Conservation (phyloP, 352 stramenopile genomes). For the Globisporangium polare region DNA sequence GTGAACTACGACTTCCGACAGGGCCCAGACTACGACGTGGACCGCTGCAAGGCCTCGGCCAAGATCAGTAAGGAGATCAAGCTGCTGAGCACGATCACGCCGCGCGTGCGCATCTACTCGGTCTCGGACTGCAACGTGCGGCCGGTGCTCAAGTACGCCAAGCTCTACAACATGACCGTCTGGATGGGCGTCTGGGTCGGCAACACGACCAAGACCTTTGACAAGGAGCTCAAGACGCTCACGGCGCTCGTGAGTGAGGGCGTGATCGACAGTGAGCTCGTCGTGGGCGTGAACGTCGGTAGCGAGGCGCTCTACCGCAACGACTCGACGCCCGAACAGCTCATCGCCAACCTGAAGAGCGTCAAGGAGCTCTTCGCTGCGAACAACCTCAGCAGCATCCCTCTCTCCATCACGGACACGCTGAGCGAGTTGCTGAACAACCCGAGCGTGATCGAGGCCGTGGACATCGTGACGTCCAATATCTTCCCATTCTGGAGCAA, state of each 20-base stretch:
- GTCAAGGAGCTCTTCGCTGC: conserved; percentile 42
- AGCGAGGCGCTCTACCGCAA: conserved; percentile 64
- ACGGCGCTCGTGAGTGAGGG: conserved; percentile 28
- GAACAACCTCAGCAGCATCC: conserved; percentile 27
- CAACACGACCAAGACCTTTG: conserved; percentile 29
- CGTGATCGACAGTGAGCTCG: conserved; percentile 20
- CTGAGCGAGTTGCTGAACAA: conserved; percentile 44
- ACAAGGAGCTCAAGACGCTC: conserved; percentile 36
- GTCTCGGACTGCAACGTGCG: conserved; percentile 62
- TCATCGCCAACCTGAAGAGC: conserved; percentile 50
- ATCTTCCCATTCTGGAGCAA: conserved; percentile 73
- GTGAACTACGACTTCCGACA: conserved; percentile 72
- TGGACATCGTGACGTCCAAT: conserved; percentile 62
- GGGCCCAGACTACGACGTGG: conserved; percentile 43
- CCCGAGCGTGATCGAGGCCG: conserved; percentile 49
- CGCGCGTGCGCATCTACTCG: conserved; percentile 49
- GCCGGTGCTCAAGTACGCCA: conserved; percentile 27
- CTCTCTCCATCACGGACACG: conserved; percentile 67
- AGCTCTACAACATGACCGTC: conserved; percentile 41
- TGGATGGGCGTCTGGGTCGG: conserved; percentile 67
- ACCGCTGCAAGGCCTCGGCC: conserved; percentile 45
- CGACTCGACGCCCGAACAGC: conserved; percentile 34
- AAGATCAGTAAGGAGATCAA: conserved; percentile 42
- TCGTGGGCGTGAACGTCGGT: conserved; percentile 63
- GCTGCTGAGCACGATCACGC: conserved; percentile 35